Evolutionary conservation across 1,139 yeast species (phyloP).

Genomic region (Yamadazyma epiphylla): DNA sequence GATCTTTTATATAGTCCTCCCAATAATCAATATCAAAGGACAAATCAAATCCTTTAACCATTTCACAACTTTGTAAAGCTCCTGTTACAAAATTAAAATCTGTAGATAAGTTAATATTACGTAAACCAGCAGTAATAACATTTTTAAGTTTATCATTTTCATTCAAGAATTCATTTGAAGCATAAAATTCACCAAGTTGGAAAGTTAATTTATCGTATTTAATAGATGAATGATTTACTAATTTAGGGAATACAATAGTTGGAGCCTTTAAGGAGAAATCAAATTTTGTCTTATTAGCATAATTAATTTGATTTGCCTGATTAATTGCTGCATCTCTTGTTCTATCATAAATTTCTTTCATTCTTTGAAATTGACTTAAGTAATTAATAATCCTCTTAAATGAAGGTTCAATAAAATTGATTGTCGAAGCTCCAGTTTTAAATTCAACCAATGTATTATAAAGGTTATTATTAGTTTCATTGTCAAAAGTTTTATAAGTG

Average conservation of each 20-base stretch:
- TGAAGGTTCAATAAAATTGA: conserved; percentile 81
- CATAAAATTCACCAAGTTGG: conserved; percentile 79
- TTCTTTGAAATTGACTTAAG: conserved; percentile 69
- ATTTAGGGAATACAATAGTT: conserved; percentile 70
- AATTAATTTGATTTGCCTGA: conserved; percentile 64
- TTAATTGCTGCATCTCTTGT: conserved; percentile 81
- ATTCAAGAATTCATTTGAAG: conserved; percentile 54
- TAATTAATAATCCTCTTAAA: conserved; percentile 64
- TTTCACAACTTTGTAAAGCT: conserved; percentile 51
- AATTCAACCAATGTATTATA: conserved; percentile 62
- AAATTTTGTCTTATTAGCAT: conserved; percentile 62
- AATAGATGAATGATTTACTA: conserved; percentile 38
- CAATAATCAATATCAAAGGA: conserved; percentile 57
- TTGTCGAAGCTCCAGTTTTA: conserved; percentile 68
- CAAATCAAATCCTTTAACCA: conserved; percentile 69
- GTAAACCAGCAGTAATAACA: conserved; percentile 60
- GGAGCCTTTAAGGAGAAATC: conserved; percentile 79
- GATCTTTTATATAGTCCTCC: conserved; percentile 31
- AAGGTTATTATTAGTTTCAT: conserved; percentile 41
- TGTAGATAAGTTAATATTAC: conserved; percentile 67
- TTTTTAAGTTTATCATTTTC: conserved; percentile 29
- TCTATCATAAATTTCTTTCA: conserved; percentile 83
- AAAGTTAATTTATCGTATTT: conserved; percentile 62
- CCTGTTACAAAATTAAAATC: conserved; percentile 47
- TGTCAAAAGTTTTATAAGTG: conserved; percentile 76